Evolutionary conservation across 176 grass and related monocot species (phyloP), one percentile per base, ranked within the genome.

Genomic region (Metroxylon sagu): DNA sequence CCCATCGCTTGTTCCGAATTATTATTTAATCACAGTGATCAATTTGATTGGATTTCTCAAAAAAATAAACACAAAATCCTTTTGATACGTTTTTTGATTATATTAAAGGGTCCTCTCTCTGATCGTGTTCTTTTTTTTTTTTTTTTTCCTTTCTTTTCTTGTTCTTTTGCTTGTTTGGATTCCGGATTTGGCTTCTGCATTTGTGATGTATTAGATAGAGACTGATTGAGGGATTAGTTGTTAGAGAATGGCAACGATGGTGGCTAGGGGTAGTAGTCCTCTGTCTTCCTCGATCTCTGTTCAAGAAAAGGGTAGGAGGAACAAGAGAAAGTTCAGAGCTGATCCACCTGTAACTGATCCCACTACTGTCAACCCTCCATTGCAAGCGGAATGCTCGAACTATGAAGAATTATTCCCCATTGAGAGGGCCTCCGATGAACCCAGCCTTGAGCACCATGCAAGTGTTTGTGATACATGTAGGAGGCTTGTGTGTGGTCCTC

Each of bases 281-380:
- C 16, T 21, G 17, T 31, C 58, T 53, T 61, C 69, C 17, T 19
- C 59, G 8, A 62, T 53, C 5, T 25, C 59, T 53, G 18, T 16
- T 54, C 49, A 53, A 39, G 59, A 62, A 29, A 72, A 62, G 5
- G 14, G 49, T 16, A 62, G 28, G 26, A 61, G 58, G 70, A 72
- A 72, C 19, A 72, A 72, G 70, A 62, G 58, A 35, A 62, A 62
- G 50, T 53, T 72, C 27, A 49, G 28, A 16, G 48, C 49, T 25
- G 57, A 72, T 72, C 26, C 59, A 35, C 70, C 58, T 18, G 16
- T 35, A 5, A 26, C 14, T 3, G 27, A 53, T 19, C 39, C 26
- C 14, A 43, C 12, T 43, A 7, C 14, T 14, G 49, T 16, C n/a
- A 18, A 49, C 21, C 17, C 70, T 51, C 14, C 23, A 4, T 16